Evolutionary conservation across 2,329 filamentous ascomycete species (phyloP).

Genomic region (Fusarium transvaalense): DNA sequence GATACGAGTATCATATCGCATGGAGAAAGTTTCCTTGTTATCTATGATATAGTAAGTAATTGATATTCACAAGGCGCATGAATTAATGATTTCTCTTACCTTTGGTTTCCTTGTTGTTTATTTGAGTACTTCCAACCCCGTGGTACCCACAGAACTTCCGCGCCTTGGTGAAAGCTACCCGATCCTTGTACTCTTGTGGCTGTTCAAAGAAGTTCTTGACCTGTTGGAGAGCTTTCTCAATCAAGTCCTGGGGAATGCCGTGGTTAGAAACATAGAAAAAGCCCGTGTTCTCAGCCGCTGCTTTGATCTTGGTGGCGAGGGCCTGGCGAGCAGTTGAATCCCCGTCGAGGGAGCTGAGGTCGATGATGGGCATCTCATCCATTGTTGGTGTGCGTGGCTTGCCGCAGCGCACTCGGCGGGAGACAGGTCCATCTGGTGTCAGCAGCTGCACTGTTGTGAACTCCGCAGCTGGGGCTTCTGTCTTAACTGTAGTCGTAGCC

Average conservation of each 20-base stretch:
- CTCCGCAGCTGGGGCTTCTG: not conserved
- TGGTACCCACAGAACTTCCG: constrained; percentile 25
- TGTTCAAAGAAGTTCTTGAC: constrained; percentile 1
- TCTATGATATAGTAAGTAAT: not conserved
- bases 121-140: constrained; percentile 9
- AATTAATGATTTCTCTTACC: not conserved
- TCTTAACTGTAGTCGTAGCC: not conserved
- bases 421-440: constrained; percentile 13
- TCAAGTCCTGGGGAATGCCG: not conserved
- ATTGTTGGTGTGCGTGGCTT: constrained; percentile 13
- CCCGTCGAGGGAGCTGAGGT: not conserved
- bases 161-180: constrained; percentile 8
- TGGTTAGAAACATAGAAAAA: constrained; percentile 14
- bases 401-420: constrained; percentile 16
- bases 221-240: not conserved
- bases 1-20: constrained; percentile 21
- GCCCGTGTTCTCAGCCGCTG: not conserved
- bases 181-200: not conserved
- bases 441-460: constrained; percentile 16
- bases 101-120: constrained; percentile 15
- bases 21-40: constrained; percentile 18
- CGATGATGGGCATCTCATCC: constrained; percentile 14
- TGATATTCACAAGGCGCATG: fast-evolving
- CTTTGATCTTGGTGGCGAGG: not conserved
- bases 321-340: not conserved